Evolutionary conservation across 2,329 filamentous ascomycete species (phyloP), one percentile per base, ranked within the genome.

Genomic region (Periconia sp.): DNA sequence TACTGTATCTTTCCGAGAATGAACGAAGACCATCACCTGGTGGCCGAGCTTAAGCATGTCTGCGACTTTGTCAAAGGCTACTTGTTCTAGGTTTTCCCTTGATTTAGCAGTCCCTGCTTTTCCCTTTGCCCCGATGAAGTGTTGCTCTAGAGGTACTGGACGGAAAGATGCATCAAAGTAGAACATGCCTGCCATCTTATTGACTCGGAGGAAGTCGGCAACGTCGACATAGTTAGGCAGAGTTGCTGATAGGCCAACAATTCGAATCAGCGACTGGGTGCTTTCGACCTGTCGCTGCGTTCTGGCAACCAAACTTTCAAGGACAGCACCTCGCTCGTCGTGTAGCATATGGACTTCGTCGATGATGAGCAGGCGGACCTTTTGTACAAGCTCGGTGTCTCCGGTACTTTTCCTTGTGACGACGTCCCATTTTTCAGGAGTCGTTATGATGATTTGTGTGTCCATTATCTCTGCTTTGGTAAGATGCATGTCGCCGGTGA

Each of bases 271-370:
- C 1, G 91, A 96, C 69, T 99, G 94, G 0, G 94, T 99, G 68
- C 92, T 96, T 72, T 99, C 95, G 0, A 99, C 95, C 63, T 99
- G 94, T 51, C 94, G 81, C 73, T 97, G 87, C 0, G 95, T 99
- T 59, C 94, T 84, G 9, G 94, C 94, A 12, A 99, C 95, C 16
- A 99, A 78, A 5, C 92, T 96, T 66, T 99, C 94, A 19, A 99
- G 80, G 0, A 99, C 95, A 10, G 95, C 91, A 63, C 94, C 94
- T 67, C 94, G 85, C 70, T 97, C 94, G 67, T 99, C 94, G 62
- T 99, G 95, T 59, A 99, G 85, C 95, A 99, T 99, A 66, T 99
- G 94, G 1, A 99, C 94, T 73, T 99, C 94, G 69, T 99, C 94
- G 50, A 99, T 97, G 61, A 99, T 97, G 47, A 99, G 80, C 2